Base-by-base conservation (phyloP, 2,329 filamentous ascomycete species). In the Bipolaris zeicola region DNA sequence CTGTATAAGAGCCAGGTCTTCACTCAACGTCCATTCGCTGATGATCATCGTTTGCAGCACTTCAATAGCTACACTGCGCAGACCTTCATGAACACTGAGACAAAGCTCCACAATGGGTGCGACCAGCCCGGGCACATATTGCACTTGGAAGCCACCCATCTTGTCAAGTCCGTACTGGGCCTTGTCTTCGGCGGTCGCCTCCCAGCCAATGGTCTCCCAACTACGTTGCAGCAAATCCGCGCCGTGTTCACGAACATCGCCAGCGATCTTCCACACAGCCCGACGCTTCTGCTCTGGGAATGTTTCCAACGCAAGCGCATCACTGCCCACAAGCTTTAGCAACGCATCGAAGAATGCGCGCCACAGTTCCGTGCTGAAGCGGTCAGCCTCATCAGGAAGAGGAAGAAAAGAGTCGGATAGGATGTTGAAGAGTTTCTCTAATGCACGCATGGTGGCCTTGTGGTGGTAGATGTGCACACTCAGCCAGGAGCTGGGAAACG, bases 181-280 rank as follows among this genome's bases (percentile, higher is more conserved):
- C 62, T 86, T 85, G 72, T 97, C 93, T 57, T 98, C 94, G 1
- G 82, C 76, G 31, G 85, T 91, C 0, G 92, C 91, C 67, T 99
- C 94, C 95, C 95, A 99, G 11, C 96, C 95, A 60, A 99, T 96
- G 16, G 92, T 90, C 71, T 96, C 91, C 95, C 95, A 99, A 5
- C 90, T 94, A 26, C 87, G 85, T 58, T 89, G 87, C 33, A 99
- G 80, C 7, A 99, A 81, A 48, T 94, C 90, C 3, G 95, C 94
- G 14, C 96, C 95, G 63, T 92, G 85, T 74, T 98, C 93, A 53
- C 95, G 86, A 48, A 99, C 92, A 77, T 99, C 96, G 5, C 95
- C 95, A 3, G 94, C 95, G 72, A 99, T 97, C 79, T 98, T 99
- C 95, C 96, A 99, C 1, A 98, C 94, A 0, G 95, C 94, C 52